Evolutionary conservation across 768 basidiomycete species (phyloP).

Genomic region (Gautieria morchelliformis): DNA sequence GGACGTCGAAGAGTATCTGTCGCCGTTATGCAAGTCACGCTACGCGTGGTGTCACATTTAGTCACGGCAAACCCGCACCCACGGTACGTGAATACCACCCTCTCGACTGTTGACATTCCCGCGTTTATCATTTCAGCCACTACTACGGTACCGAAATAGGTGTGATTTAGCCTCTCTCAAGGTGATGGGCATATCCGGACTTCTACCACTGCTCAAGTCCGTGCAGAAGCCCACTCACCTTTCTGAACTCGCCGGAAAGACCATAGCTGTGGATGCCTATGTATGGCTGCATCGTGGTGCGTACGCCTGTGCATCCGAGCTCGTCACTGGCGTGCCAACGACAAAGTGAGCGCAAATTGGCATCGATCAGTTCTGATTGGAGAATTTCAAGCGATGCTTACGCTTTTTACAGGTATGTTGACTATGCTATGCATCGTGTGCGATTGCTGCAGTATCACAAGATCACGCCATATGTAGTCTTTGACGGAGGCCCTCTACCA

Average conservation of each 20-base stretch:
- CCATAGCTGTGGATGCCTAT: conserved; percentile 89
- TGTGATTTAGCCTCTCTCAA: neutral
- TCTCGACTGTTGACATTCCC: no score
- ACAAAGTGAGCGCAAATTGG: conserved; percentile 52
- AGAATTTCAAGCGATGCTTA: neutral
- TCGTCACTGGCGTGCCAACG: conserved; percentile 78
- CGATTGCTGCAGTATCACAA: conserved; percentile 76
- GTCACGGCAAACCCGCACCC: no score
- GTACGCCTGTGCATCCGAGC: conserved; percentile 81
- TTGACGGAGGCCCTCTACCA: conserved; percentile 92
- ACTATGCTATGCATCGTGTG: conserved; percentile 91
- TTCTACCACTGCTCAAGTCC: conserved; percentile 82
- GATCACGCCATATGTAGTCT: conserved; percentile 86
- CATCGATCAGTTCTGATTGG: neutral
- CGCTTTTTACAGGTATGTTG: conserved; percentile 63
- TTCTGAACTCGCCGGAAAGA: conserved; percentile 75
- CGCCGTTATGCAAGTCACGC: no score
- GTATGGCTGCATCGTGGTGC: conserved; percentile 89
- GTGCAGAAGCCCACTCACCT: conserved; percentile 75
- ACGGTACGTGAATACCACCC: no score
- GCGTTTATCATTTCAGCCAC: no score
- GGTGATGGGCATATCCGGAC: conserved; percentile 84
- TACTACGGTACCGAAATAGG: no score
- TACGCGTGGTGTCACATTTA: no score
- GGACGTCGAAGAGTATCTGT: no score